phyloP scores from a whole-genome alignment of 1,284 basidiomycete species.

The Rhodotorula sp. region DNA sequence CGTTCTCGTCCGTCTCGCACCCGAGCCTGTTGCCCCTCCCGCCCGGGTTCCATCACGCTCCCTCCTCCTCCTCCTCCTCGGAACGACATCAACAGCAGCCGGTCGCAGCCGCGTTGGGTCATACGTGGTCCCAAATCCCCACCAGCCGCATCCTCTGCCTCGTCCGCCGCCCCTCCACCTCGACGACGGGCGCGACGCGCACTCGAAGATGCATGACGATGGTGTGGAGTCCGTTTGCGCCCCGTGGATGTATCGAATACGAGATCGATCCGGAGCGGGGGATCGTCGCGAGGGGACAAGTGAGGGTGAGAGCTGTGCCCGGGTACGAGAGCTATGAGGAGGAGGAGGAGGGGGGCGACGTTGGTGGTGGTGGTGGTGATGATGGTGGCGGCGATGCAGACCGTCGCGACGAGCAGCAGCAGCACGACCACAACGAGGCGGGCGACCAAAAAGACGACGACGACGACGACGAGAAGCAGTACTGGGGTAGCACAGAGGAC shows the following conservation, averaged over 20 bases:
- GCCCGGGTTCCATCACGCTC: slow-evolving; percentile 63
- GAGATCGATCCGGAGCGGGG: slow-evolving; percentile 64
- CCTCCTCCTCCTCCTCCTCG: slow-evolving; percentile 31
- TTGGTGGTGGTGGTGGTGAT: no score
- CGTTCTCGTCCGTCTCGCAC: slow-evolving; percentile 42
- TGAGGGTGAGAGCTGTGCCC: background rate
- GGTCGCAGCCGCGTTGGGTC: slow-evolving; percentile 79
- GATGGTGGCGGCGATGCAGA: no score
- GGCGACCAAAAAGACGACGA: background rate
- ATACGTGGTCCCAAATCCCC: slow-evolving; percentile 87
- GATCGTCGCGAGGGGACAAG: slow-evolving; percentile 12
- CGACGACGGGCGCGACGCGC: slow-evolving; percentile 8
- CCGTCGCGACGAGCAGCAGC: no score
- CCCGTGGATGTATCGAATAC: slow-evolving; percentile 66
- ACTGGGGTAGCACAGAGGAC: background rate
- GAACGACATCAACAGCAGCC: background rate
- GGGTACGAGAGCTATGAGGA: background rate
- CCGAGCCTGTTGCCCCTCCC: slow-evolving; percentile 59
- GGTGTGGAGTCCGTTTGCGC: slow-evolving; percentile 68
- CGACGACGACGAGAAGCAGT: slow-evolving; percentile 2
- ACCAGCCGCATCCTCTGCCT: slow-evolving; percentile 75
- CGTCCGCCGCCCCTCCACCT: slow-evolving; percentile 4
- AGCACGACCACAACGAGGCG: no score
- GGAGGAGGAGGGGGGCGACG: background rate
- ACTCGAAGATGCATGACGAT: slow-evolving; percentile 54